Percentiles rank a stretch among this genome's conserved stretches.
phyloP scores from a whole-genome alignment of 768 basidiomycete species.

The Mycena amicta region DNA sequence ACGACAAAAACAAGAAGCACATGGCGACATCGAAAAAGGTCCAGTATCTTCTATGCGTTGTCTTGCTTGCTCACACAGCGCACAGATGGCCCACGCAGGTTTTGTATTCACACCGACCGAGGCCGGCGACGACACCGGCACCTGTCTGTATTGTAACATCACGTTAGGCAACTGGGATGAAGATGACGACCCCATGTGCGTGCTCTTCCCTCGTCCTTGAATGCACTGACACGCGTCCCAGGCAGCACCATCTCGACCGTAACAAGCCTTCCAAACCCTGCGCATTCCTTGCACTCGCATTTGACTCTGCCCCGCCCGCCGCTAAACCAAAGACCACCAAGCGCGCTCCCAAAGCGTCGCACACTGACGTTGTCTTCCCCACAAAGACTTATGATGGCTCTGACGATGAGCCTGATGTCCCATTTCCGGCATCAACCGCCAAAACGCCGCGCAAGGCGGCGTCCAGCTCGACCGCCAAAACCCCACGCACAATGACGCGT shows the following conservation, averaged over 20 bases:
- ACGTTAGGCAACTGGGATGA: constrained; percentile 85
- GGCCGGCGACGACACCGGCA: constrained; percentile 74
- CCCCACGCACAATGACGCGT: constrained; percentile 26
- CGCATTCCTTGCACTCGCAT: constrained; percentile 41
- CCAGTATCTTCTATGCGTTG: neutral
- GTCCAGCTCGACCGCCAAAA: constrained; percentile 25
- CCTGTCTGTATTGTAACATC: constrained; percentile 83
- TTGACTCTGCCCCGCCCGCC: constrained; percentile 30
- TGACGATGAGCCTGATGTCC: constrained; percentile 30
- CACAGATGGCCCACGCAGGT: constrained; percentile 86
- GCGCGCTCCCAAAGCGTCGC: constrained; percentile 30
- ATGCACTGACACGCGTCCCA: constrained; percentile 31
- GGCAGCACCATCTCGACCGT: constrained; percentile 77
- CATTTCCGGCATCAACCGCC: constrained; percentile 20
- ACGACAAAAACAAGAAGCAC: constrained; percentile 63
- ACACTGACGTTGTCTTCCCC: constrained; percentile 39
- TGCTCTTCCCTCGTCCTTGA: constrained; percentile 14
- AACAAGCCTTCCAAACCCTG: constrained; percentile 48
- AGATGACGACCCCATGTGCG: constrained; percentile 86
- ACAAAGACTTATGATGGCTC: constrained; percentile 44
- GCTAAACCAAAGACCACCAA: constrained; percentile 32
- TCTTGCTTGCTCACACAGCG: constrained; percentile 6
- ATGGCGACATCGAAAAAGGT: constrained; percentile 76
- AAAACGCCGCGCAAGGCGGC: constrained; percentile 25
- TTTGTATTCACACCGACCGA: constrained; percentile 78